Conservation (phyloP, 768 basidiomycete genomes). For the Leccinellum luteum region DNA sequence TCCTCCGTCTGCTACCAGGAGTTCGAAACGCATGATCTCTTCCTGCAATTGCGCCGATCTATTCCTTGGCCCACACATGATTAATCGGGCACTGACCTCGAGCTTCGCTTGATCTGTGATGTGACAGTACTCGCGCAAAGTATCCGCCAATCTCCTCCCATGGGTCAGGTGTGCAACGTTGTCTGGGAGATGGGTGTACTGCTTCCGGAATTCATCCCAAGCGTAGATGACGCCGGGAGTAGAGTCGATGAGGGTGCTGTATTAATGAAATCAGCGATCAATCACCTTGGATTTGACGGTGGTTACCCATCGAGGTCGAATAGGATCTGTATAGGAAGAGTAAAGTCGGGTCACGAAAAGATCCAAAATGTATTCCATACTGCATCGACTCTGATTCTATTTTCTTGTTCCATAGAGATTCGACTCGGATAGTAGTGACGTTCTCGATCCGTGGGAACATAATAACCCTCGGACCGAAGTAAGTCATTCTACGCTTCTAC, state of each 20-base stretch:
- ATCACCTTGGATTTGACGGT: not conserved
- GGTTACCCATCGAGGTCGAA: conserved; percentile 71
- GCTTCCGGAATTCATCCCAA: conserved; percentile 67
- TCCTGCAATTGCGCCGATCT: conserved; percentile 34
- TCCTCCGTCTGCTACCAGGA: conserved; percentile 57
- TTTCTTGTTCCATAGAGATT: conserved; percentile 14
- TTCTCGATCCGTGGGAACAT: too few species aligned
- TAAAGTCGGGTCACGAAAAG: not conserved
- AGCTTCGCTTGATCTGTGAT: conserved; percentile 57
- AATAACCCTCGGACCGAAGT: too few species aligned
- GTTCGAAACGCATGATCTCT: conserved; percentile 77
- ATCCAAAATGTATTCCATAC: conserved; percentile 33
- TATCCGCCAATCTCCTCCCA: conserved; percentile 75
- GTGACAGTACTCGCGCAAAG: conserved; percentile 64
- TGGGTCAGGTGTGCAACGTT: conserved; percentile 61
- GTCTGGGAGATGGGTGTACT: conserved; percentile 54
- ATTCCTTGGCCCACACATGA: not conserved
- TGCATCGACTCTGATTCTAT: conserved; percentile 45
- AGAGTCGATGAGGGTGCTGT: conserved; percentile 74
- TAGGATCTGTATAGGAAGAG: conserved; percentile 44
- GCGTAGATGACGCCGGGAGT: conserved; percentile 79
- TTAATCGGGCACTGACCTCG: conserved; percentile 39
- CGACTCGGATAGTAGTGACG: not conserved
- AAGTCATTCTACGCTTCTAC: too few species aligned
- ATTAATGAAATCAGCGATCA: conserved; percentile 6